These are phyloP conservation scores for Tricholoma hemisulphureum DNA, from an alignment of 768 basidiomycete species.

Conservation along the genomic window DNA sequence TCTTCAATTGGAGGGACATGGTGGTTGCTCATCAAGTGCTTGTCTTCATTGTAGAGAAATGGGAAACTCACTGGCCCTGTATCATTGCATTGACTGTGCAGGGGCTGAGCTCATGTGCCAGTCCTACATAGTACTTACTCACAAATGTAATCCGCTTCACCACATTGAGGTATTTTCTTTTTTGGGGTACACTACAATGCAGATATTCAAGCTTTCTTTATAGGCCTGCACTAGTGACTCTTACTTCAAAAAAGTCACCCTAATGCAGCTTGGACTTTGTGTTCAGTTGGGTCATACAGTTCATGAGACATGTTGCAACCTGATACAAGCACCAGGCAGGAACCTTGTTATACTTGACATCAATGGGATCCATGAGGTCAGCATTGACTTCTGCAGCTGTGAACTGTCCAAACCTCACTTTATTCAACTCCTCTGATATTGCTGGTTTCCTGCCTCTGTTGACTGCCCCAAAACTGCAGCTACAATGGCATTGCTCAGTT, in stretches of 20 bases:
- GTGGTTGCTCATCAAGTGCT: neutral
- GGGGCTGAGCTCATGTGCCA: neutral
- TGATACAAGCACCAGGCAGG: neutral
- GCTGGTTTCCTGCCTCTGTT: slow-evolving; percentile 9
- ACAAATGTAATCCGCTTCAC: neutral
- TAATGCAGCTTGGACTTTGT: slow-evolving; percentile 13
- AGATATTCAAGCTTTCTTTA: neutral
- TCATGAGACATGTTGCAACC: neutral
- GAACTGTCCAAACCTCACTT: slow-evolving; percentile 5
- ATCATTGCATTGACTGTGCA: slow-evolving; percentile 1
- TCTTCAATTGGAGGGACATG: slow-evolving; percentile 3
- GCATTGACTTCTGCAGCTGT: slow-evolving; percentile 11
- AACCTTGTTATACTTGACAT: neutral
- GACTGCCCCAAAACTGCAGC: slow-evolving; percentile 9
- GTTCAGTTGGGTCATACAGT: neutral
- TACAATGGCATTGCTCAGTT: slow-evolving; percentile 6
- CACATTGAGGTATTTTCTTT: neutral
- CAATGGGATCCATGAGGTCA: neutral
- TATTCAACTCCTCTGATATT: slow-evolving; percentile 8
- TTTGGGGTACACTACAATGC: neutral
- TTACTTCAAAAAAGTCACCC: neutral
- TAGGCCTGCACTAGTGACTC: slow-evolving; percentile 1
- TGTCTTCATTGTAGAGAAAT: neutral
- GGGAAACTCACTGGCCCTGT: neutral
- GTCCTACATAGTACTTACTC: neutral